Evolutionary conservation across 2,329 filamentous ascomycete species (phyloP).

Genomic region (Phyllosticta citriasiana): DNA sequence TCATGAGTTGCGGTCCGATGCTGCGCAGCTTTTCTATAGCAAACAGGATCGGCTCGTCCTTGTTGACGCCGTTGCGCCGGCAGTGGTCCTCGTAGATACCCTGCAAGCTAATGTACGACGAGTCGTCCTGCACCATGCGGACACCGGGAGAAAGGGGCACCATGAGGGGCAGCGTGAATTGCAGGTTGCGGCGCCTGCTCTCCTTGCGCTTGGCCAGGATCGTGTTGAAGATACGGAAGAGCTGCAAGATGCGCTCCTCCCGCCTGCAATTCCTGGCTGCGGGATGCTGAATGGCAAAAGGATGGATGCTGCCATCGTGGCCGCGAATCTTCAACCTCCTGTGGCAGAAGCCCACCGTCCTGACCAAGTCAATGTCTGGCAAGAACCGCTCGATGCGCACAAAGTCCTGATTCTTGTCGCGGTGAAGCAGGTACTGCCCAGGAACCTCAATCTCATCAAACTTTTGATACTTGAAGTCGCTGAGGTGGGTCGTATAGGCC

Average conservation of each 20-base stretch:
- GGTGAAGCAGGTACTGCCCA: constrained; percentile 92
- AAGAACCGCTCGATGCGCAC: constrained; percentile 95
- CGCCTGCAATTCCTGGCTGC: constrained; percentile 84
- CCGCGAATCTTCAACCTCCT: constrained; percentile 90
- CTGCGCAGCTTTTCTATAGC: constrained; percentile 88
- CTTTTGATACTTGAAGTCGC: constrained; percentile 94
- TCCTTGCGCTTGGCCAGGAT: constrained; percentile 88
- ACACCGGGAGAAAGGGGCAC: constrained; percentile 91
- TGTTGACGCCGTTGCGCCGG: constrained; percentile 72
- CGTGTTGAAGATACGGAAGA: constrained; percentile 97
- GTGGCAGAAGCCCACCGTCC: constrained; percentile 83
- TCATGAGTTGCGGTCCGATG: constrained; percentile 35
- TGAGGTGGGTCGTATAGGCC: constrained; percentile 78
- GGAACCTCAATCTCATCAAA: constrained; percentile 98
- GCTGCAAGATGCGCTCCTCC: constrained; percentile 88
- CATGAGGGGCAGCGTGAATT: constrained; percentile 94
- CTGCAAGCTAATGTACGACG: constrained; percentile 88
- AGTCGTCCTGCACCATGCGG: constrained; percentile 89
- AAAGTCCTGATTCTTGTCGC: constrained; percentile 98
- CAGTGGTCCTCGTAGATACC: constrained; percentile 96
- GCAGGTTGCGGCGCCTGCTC: constrained; percentile 81
- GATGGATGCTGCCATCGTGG: constrained; percentile 93
- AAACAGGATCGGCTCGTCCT: constrained; percentile 91
- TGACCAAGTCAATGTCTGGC: constrained; percentile 85
- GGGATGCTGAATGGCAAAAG: constrained; percentile 93